Evolutionary conservation across 305 asterid genomes (phyloP), one percentile per base, ranked within the genome.

Genomic region (Solanum aculeatissimum): DNA sequence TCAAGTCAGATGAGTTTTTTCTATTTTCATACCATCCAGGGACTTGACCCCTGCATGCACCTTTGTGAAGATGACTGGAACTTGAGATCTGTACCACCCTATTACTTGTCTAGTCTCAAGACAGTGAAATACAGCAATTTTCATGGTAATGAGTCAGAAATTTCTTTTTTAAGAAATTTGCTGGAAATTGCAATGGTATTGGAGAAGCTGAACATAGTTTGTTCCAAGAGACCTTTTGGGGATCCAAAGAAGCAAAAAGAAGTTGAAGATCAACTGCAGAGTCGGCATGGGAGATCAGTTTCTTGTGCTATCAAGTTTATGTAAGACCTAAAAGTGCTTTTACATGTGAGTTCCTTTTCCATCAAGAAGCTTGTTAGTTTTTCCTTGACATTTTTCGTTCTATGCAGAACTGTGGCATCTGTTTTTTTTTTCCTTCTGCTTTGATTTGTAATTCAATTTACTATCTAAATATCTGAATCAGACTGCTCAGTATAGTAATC

Each of bases 181-280:
- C 88, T 90, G 84, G 72, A 88, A 57, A 66, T 54, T 78, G 92
- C 92, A 49, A 3, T 58, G 32, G 82, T 69, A 42, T 88, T 91
- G 90, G 89, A 89, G 90, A 85, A 83, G 77, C 84, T 91, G 88
- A 86, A 82, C 62, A 43, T 91, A n/a, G 86, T 83, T 68, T 85
- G 88, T 82, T 87, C 88, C 45, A 83, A 40, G 81, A 83, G 58
- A 27, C 84, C 72, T 23, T 84, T 79, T 9, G 58, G 13, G 63
- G 86, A 86, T 8, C 70, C 72, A 58, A 69, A 83, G 80, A 87
- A 81, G 79, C 86, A 63, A 87, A 70, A 80, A 53, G 86, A 85
- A 70, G 54, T 87, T 55, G 78, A 12, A 55, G 81, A 84, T 80
- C 89, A 86, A 81, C 85, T 91, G 86, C 89, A 47, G 54, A 68